Base-by-base conservation (phyloP, 2,329 filamentous ascomycete genomes). In the Fusarium coicis region DNA sequence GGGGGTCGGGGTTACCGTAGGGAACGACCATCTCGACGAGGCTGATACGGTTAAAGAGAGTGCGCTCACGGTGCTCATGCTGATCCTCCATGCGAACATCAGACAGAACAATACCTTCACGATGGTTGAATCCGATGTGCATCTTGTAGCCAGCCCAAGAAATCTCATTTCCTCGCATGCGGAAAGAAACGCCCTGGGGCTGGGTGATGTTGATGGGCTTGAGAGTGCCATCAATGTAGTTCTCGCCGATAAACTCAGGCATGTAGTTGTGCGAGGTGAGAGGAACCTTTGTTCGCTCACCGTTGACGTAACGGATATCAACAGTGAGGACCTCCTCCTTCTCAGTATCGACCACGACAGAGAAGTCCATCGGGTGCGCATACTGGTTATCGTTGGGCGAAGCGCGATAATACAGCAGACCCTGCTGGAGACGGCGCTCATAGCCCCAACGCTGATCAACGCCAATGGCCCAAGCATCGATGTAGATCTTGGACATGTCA, bases 401-500 rank as follows among this genome's bases (percentile, higher is more conserved):
- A 40, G 91, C 92, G 43, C 93, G 89, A 79, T 94, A 95, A 83
- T 95, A 95, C 88, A 94, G 93, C 34, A 96, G 84, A 18, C 92
- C 93, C 83, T 96, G 93, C 82, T 96, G 93, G 14, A 95, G 87
- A 64, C 93, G 89, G 42, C 93, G 86, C 63, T 87, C 85, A 63
- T 85, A 93, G 56, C 93, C 93, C 81, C 94, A 95, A 54, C 93
- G 90, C 79, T 93, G 89, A 76, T 96, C 93, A 72, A 93, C 93
- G 37, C 93, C 93, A 81, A 96, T 95, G 4, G 93, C 94, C 93
- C 93, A 96, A 46, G 92, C 93, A 80, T 96, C 93, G 80, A 93
- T 92, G 82, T 93, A 95, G 40, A 96, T 92, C 82, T 95, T 94
- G 81, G 93, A 84, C 93, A 96, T 96, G 75, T 95, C 92, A 74